phyloP scores from a whole-genome alignment of 2,329 filamentous ascomycete species.

The Cryphonectria parasitica region DNA sequence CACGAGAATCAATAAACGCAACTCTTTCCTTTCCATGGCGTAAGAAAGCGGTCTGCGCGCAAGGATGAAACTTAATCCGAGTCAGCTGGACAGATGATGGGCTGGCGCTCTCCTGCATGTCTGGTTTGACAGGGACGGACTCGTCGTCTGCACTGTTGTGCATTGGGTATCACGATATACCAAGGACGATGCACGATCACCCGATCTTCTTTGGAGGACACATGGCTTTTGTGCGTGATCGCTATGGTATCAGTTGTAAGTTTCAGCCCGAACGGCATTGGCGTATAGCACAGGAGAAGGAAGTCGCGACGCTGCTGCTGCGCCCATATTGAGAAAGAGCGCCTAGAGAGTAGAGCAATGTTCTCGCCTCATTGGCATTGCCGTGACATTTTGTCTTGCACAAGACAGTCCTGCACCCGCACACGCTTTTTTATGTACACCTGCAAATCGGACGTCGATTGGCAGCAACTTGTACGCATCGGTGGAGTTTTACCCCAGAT shows the following conservation, averaged over 20 bases:
- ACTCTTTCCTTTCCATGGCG: neutral
- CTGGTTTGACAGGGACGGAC: neutral
- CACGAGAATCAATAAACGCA: neutral
- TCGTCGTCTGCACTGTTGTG: neutral
- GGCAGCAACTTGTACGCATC: neutral
- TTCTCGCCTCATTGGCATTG: neutral
- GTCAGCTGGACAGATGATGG: neutral
- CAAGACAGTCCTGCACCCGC: neutral
- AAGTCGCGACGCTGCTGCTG: neutral
- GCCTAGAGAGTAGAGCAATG: neutral
- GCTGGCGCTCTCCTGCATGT: neutral
- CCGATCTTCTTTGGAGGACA: neutral
- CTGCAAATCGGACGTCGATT: neutral
- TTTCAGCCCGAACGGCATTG: neutral
- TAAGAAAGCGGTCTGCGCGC: neutral
- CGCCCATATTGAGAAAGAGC: neutral
- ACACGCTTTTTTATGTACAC: neutral
- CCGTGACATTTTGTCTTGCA: neutral
- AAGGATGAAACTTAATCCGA: neutral
- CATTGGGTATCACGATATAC: neutral
- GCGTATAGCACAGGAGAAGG: neutral
- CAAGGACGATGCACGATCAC: too few species aligned
- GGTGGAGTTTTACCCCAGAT: slow-evolving; percentile 1
- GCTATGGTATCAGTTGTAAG: too few species aligned
- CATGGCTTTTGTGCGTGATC: neutral